Percentiles rank a stretch among this genome's conserved stretches.
phyloP scores from a whole-genome alignment of 192 early-diverging fungal genomes.

The Helicostylum pulchrum region DNA sequence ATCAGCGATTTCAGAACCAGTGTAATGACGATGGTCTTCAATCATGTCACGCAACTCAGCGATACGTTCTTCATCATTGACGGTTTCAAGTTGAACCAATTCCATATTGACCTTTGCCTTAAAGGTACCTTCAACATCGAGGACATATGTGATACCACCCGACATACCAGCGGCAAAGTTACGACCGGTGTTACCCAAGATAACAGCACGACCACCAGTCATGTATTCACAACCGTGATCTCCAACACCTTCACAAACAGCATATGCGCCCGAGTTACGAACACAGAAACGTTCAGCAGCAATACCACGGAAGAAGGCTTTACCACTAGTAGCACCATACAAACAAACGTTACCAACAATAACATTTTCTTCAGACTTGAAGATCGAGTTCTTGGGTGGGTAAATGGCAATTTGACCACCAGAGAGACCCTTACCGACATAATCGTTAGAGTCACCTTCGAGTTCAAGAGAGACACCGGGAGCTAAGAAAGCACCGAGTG shows the following conservation, averaged over 20 bases:
- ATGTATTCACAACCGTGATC: slow-evolving; percentile 99
- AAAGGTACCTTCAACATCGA: slow-evolving; percentile 70
- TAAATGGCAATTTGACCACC: slow-evolving; percentile 90
- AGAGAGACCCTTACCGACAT: slow-evolving; percentile 97
- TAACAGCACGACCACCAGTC: slow-evolving; percentile 92
- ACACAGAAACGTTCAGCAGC: slow-evolving; percentile 98
- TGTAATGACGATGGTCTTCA: slow-evolving; percentile 76
- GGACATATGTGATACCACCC: slow-evolving; percentile 94
- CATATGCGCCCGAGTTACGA: slow-evolving; percentile 93
- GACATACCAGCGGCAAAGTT: slow-evolving; percentile 99
- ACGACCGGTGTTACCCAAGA: slow-evolving; percentile 86
- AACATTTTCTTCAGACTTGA: slow-evolving; percentile 85
- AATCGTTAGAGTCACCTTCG: slow-evolving; percentile 98
- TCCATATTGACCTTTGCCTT: slow-evolving; percentile 80
- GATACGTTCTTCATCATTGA: slow-evolving; percentile 76
- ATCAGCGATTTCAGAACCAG: slow-evolving; percentile 76
- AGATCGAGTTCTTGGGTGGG: slow-evolving; percentile 78
- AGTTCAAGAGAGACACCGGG: slow-evolving; percentile 86
- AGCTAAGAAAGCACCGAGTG: slow-evolving; percentile 92
- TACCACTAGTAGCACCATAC: slow-evolving; percentile 93
- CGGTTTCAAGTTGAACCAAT: slow-evolving; percentile 84
- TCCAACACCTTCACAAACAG: slow-evolving; percentile 95
- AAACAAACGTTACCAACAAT: slow-evolving; percentile 97
- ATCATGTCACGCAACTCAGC: slow-evolving; percentile 73
- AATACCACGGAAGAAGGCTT: slow-evolving; percentile 89